Evolutionary conservation across 2,329 filamentous ascomycete genomes (phyloP).

Genomic region (Rhynchosporium agropyri): DNA sequence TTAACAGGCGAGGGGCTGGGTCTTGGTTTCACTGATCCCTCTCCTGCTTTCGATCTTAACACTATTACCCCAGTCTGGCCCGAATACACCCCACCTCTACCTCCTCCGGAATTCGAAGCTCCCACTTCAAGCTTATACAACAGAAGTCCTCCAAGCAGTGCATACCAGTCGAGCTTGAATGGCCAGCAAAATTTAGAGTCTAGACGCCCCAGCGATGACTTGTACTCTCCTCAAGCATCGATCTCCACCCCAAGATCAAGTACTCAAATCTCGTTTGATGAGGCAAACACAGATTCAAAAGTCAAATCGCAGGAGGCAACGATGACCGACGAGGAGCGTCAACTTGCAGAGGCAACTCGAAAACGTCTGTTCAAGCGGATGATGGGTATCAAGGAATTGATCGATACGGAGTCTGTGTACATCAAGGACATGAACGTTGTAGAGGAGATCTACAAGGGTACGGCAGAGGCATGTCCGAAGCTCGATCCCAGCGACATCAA

Average conservation of each 20-base stretch:
- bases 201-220: conserved; percentile 39
- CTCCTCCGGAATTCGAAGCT: conserved; percentile 23
- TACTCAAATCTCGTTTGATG: conserved; percentile 38
- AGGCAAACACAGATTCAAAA: conserved; percentile 24
- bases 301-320: conserved; percentile 16
- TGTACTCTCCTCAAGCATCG: conserved; percentile 38
- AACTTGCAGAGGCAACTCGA: conserved; percentile 57
- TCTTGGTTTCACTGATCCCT: conserved; percentile 30
- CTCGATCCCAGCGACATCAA: conserved; percentile 84
- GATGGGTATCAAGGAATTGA: conserved; percentile 85
- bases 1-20: conserved; percentile 35
- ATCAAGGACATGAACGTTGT: conserved; percentile 96
- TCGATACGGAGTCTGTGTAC: conserved; percentile 91
- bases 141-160: conserved; percentile 34
- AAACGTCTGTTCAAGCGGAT: conserved; percentile 79
- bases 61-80: conserved; percentile 32
- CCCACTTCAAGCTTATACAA: conserved; percentile 32
- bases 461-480: conserved; percentile 77
- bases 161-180: conserved; percentile 38
- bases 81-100: conserved; percentile 35
- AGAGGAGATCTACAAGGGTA: conserved; percentile 96
- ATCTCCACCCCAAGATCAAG: conserved; percentile 41
- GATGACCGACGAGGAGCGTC: conserved; percentile 43
- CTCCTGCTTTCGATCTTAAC: conserved; percentile 27
- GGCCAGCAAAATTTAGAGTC: conserved; percentile 35